Conservation (phyloP, 2,329 filamentous ascomycete species). For the Fusarium anguioides region DNA sequence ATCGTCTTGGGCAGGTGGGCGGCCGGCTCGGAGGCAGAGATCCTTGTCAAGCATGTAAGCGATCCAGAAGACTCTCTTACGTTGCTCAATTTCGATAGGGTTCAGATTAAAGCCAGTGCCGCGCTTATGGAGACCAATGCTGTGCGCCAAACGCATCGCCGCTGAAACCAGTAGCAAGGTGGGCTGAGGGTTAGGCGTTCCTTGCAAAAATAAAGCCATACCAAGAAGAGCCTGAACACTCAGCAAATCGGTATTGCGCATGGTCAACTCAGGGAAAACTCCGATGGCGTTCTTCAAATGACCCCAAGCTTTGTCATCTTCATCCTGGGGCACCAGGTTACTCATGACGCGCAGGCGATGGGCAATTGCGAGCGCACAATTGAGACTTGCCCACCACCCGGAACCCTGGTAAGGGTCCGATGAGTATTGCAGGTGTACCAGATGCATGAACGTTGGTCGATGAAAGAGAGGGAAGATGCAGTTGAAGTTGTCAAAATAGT, state of each 20-base stretch:
- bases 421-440: slow-evolving; percentile 94
- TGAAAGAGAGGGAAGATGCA: slow-evolving; percentile 98
- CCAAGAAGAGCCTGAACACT: slow-evolving; percentile 94
- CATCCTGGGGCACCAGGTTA: slow-evolving; percentile 87
- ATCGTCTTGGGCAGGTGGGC: slow-evolving; percentile 71
- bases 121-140: slow-evolving; percentile 93
- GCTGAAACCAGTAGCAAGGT: slow-evolving; percentile 91
- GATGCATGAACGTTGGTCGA: slow-evolving; percentile 97
- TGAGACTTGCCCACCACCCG: slow-evolving; percentile 98
- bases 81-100: slow-evolving; percentile 92
- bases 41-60: slow-evolving; percentile 74
- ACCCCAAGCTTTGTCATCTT: slow-evolving; percentile 94
- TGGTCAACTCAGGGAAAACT: slow-evolving; percentile 89
- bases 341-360: slow-evolving; percentile 95
- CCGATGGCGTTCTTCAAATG: slow-evolving; percentile 98
- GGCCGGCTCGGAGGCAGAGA: slow-evolving; percentile 67
- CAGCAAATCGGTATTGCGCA: slow-evolving; percentile 94
- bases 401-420: slow-evolving; percentile 92
- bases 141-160: slow-evolving; percentile 90
- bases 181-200: slow-evolving; percentile 95
- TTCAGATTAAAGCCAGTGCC: slow-evolving; percentile 94
- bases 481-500: slow-evolving; percentile 99
- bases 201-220: slow-evolving; percentile 94
- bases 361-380: slow-evolving; percentile 92
- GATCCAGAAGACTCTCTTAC: slow-evolving; percentile 74